A percentile compares a stretch with the other conserved stretches of the same genome.
phyloP scores from a whole-genome alignment of 2,329 filamentous ascomycete species.

The Aspergillus spinulosporus region DNA sequence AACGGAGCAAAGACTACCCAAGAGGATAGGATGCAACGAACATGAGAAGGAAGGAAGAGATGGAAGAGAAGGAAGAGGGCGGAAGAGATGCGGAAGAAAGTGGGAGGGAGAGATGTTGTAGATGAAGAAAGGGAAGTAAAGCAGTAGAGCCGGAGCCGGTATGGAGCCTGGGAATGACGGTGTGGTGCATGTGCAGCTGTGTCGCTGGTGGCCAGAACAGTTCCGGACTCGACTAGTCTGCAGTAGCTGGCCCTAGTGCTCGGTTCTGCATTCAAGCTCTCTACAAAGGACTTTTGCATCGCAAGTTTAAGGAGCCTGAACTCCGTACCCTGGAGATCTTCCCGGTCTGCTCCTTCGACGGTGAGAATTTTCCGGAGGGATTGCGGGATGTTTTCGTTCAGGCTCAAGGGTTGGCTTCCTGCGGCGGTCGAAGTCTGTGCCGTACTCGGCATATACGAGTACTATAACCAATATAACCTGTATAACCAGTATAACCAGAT shows the following conservation, averaged over 20 bases:
- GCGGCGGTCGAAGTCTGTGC: background rate
- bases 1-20: slow-evolving; percentile 11
- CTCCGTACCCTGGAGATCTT: background rate
- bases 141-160: background rate
- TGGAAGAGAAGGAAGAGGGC: background rate
- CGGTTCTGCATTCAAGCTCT: slow-evolving; percentile 6
- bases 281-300: background rate
- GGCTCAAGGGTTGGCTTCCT: background rate
- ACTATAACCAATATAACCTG: no score
- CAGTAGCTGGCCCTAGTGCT: slow-evolving; percentile 2
- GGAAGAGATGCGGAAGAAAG: background rate
- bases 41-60: slow-evolving; percentile 10
- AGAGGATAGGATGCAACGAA: slow-evolving; percentile 12
- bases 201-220: slow-evolving; percentile 1
- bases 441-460: no score
- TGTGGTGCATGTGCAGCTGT: no score
- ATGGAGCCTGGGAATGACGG: background rate
- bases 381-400: background rate
- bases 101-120: slow-evolving; percentile 3
- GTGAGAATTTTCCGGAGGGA: slow-evolving; percentile 6
- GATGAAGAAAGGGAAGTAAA: slow-evolving; percentile 1
- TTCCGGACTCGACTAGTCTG: slow-evolving; percentile 8
- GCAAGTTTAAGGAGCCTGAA: slow-evolving; percentile 1
- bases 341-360: slow-evolving; percentile 3
- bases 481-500: no score